These are phyloP conservation scores for Magnolia officinalis DNA, from an alignment of 164 flowering plant species.

Conservation along the genomic window DNA sequence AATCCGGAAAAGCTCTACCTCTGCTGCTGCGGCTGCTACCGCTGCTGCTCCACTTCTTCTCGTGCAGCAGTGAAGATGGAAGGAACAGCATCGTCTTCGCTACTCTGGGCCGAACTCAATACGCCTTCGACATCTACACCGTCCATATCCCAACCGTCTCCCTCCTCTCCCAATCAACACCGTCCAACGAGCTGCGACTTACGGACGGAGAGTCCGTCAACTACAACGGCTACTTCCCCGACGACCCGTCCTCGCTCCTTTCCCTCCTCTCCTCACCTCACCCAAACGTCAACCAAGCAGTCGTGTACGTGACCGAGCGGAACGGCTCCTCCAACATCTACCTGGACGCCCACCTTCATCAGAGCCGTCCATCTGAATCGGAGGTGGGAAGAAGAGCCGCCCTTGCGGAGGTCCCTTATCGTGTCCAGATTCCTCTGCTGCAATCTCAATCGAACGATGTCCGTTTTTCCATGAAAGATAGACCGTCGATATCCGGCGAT, in stretches of 20 bases:
- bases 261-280: conserved; percentile 14
- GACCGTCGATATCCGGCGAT: conserved; percentile 56
- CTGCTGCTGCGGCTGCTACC: neutral
- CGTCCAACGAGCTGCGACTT: conserved; percentile 36
- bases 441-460: conserved; percentile 6
- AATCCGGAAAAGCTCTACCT: neutral
- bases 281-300: neutral
- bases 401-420: conserved; percentile 15
- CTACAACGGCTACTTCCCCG: conserved; percentile 72
- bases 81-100: conserved; percentile 49
- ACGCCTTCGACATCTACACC: conserved; percentile 69
- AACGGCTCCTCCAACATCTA: conserved; percentile 46
- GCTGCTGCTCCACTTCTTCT: neutral
- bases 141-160: conserved; percentile 5
- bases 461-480: conserved; percentile 61
- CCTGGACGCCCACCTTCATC: conserved; percentile 30
- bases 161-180: neutral
- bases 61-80: neutral
- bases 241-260: conserved; percentile 25
- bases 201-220: conserved; percentile 73
- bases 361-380: neutral
- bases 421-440: conserved; percentile 42
- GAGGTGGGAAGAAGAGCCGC: conserved; percentile 26
- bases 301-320: conserved; percentile 71
- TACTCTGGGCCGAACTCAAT: conserved; percentile 50